Conservation (phyloP, 169 alveolate species). For the Cryptosporidium baileyi region DNA sequence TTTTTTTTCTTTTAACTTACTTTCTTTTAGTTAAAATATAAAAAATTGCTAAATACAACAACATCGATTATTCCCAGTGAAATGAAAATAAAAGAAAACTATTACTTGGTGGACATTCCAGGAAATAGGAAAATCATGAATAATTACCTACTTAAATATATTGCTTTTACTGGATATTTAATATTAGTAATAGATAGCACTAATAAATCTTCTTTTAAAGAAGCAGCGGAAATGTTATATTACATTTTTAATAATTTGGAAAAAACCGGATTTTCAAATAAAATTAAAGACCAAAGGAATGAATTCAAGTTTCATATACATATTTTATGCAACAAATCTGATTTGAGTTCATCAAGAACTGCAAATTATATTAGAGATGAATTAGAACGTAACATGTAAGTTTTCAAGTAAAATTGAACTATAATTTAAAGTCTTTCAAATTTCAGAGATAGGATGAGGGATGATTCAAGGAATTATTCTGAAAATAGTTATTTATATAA, state of each 20-base stretch:
- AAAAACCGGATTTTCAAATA: background rate
- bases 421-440: background rate
- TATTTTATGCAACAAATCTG: constrained; percentile 43
- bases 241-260: background rate
- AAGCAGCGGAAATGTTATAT: constrained; percentile 65
- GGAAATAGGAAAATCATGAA: constrained; percentile 45
- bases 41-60: constrained; percentile 6
- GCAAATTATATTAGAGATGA: constrained; percentile 39
- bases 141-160: constrained; percentile 10
- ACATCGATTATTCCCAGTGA: constrained; percentile 17
- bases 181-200: constrained; percentile 60
- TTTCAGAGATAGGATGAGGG: constrained; percentile 14
- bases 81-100: background rate
- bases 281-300: background rate
- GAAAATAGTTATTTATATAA: background rate
- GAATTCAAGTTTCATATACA: background rate
- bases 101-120: constrained; percentile 61
- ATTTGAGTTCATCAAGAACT: constrained; percentile 27
- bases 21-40: constrained; percentile 4
- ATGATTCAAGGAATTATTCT: background rate
- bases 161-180: background rate
- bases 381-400: constrained; percentile 61
- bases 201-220: constrained; percentile 63
- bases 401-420: background rate
- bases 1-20: background rate